These are phyloP conservation scores for Fusarium pseudonygamai DNA, from an alignment of 2,329 filamentous ascomycete genomes.

Conservation along the genomic window DNA sequence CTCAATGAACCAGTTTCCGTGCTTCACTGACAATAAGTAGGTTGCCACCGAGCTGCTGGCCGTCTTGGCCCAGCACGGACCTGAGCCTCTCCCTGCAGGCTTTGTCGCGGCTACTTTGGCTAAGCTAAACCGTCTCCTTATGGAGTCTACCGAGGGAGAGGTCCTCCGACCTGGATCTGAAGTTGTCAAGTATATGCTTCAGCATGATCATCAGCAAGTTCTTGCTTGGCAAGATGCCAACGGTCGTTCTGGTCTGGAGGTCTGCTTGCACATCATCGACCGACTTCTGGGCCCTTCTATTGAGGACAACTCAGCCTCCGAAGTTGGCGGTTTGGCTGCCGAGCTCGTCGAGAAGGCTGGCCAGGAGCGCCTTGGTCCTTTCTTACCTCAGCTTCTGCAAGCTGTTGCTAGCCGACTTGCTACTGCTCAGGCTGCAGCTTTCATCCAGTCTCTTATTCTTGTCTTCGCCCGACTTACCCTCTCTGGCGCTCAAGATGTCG, in stretches of 20 bases:
- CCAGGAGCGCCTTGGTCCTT: constrained; percentile 88
- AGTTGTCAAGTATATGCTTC: constrained; percentile 87
- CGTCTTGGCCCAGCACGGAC: constrained; percentile 82
- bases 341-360: constrained; percentile 97
- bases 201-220: constrained; percentile 89
- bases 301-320: constrained; percentile 94
- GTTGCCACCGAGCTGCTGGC: constrained; percentile 87
- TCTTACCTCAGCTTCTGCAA: constrained; percentile 84
- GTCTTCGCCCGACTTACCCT: constrained; percentile 93
- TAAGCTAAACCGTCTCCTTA: constrained; percentile 83
- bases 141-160: constrained; percentile 86
- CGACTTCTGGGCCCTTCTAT: constrained; percentile 83
- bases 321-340: constrained; percentile 92
- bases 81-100: constrained; percentile 84
- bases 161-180: constrained; percentile 87
- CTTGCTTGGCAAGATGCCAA: constrained; percentile 85
- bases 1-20: background rate
- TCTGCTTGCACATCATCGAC: constrained; percentile 91
- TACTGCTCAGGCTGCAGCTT: constrained; percentile 83
- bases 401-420: constrained; percentile 88
- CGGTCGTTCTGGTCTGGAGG: constrained; percentile 85
- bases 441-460: constrained; percentile 95
- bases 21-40: constrained; percentile 46
- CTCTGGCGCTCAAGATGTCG: constrained; percentile 85
- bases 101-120: constrained; percentile 88